Base-by-base conservation (phyloP, 108 stramenopile genomes). In the Poteriospumella lacustris region DNA sequence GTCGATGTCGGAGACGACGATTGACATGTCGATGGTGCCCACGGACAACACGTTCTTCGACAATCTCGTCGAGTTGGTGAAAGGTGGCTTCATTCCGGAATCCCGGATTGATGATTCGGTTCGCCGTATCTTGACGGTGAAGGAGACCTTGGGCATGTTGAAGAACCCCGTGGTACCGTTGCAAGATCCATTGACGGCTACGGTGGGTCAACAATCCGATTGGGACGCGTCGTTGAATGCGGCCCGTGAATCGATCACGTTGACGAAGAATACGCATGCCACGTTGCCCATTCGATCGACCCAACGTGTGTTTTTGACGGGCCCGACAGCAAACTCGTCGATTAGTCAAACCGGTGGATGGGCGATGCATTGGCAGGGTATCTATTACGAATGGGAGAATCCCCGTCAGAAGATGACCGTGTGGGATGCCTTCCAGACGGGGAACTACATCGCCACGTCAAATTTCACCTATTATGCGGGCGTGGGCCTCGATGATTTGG, bases 301-400 rank as follows among this genome's bases (percentile, higher is more conserved):
- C 24, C 44, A 87, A 2, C 85, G 85, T 58, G 67, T 94, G 31
- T 78, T 91, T 9, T 79, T 93, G 36, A 91, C 91, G 43, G 93
- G 93, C 31, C 93, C 91, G 26, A 90, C 89, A 26, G 79, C 84
- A 19, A 78, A 90, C 68, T 87, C 86, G n/a, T 43, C 88, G 12
- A 58, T 59, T 15, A 87, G 79, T 41, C 89, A 82, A 41, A 79
- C 82, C 39, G 90, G 89, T 43, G 91, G 90, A 5, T 94, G 93
- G 93, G 89, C 91, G 9, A 81, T 87, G 9, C 82, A 89, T 79
- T 94, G 93, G 93, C 93, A 94, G 80, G 92, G 91, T 34, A 19
- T 52, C 47, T 52, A 52, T 52, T 9, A 52, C 9, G 47, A 52
- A 19, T 15, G 47, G 9, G 58, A 75, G 81, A 12, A 82, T 79